A percentile compares a stretch with the other conserved stretches of the same genome.
Evolutionary conservation across 2,329 filamentous ascomycete genomes (phyloP).

Genomic region (Diaporthe vexans): DNA sequence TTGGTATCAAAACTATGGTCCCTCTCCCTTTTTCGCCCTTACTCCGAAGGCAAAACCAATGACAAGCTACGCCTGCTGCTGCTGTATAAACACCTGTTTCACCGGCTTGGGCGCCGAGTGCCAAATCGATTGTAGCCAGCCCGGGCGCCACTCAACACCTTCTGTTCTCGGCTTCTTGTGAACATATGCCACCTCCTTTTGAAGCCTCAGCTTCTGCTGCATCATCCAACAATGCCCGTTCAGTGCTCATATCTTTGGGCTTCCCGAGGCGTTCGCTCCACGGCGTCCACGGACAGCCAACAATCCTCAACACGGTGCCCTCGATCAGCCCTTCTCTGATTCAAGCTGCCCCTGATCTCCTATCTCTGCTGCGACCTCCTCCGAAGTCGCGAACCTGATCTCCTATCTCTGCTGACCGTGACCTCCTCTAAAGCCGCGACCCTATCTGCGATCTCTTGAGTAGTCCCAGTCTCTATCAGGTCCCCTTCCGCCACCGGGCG

Average conservation of each 20-base stretch:
- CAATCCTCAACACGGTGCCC: background rate
- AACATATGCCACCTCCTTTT: background rate
- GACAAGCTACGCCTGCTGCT: conserved; percentile 24
- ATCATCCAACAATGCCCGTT: background rate
- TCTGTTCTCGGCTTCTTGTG: background rate
- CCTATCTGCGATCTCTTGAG: conserved; percentile 48
- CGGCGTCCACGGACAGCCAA: background rate
- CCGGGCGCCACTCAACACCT: conserved; percentile 1
- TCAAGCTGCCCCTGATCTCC: no score
- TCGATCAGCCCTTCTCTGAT: conserved; percentile 49
- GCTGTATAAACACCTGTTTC: background rate
- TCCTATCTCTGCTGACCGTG: conserved; percentile 50
- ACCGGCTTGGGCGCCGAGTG: background rate
- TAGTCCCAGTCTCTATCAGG: conserved; percentile 40
- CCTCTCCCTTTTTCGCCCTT: conserved; percentile 7
- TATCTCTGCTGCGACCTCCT: conserved; percentile 43
- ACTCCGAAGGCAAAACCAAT: conserved; percentile 17
- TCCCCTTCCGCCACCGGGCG: conserved; percentile 30
- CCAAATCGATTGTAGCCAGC: background rate
- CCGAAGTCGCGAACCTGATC: no score
- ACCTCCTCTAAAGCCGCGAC: conserved; percentile 52
- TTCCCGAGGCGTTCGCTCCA: background rate
- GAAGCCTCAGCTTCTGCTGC: background rate
- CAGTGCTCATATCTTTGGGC: background rate
- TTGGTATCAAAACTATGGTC: conserved; percentile 28